Evolutionary conservation across 208 protist species (phyloP).

Genomic region (Leishmania amazonensis): DNA sequence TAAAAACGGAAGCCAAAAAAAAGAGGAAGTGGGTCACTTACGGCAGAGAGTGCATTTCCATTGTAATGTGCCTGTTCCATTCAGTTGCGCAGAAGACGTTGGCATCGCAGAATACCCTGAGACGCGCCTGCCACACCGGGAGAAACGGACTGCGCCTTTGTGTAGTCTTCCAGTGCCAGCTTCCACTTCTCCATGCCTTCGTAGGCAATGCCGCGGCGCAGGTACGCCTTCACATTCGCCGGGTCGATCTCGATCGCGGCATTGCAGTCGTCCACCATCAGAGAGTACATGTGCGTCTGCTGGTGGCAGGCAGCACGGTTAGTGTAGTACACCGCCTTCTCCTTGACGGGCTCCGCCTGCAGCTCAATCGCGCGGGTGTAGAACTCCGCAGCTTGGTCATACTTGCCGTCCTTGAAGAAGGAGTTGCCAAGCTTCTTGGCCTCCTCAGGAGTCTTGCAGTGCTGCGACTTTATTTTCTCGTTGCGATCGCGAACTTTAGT

Average conservation of each 20-base stretch:
- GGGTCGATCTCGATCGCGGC: constrained; percentile 78
- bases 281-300: constrained; percentile 86
- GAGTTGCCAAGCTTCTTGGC: constrained; percentile 91
- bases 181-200: constrained; percentile 94
- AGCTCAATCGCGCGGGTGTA: constrained; percentile 93
- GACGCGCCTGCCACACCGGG: constrained; percentile 64
- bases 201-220: constrained; percentile 90
- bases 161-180: constrained; percentile 88
- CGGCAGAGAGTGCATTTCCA: not conserved
- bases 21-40: not conserved
- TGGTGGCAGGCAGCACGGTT: constrained; percentile 93
- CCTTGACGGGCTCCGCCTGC: constrained; percentile 51
- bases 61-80: not conserved
- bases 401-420: constrained; percentile 88
- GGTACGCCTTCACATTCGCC: constrained; percentile 86
- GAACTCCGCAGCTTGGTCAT: constrained; percentile 85
- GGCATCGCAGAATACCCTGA: constrained; percentile 83
- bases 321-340: constrained; percentile 88
- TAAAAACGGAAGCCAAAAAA: constrained; percentile 5
- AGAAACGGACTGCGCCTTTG: constrained; percentile 55
- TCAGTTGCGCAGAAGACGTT: constrained; percentile 57
- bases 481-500: constrained; percentile 74
- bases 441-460: constrained; percentile 85
- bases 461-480: constrained; percentile 71
- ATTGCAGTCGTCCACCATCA: constrained; percentile 89